phyloP scores from a whole-genome alignment of 352 stramenopile species.

The Blastocystis sp. region DNA sequence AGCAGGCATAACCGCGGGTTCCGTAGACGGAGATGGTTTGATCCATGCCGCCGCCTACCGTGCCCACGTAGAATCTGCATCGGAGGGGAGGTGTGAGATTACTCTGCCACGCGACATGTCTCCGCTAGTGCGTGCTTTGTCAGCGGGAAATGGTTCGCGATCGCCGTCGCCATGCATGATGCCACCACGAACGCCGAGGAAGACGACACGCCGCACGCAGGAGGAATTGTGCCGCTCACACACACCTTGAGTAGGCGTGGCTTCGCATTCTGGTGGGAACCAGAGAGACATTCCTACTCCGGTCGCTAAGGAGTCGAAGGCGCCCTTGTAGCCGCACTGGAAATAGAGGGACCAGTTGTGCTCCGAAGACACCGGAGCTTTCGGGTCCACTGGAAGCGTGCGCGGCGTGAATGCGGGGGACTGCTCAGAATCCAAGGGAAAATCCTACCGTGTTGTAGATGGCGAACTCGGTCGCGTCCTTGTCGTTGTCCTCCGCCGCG shows the following conservation, averaged over 20 bases:
- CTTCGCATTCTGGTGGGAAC: background rate
- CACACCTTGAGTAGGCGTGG: slow-evolving; percentile 62
- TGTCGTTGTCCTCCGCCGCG: background rate
- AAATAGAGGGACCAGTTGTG: slow-evolving; percentile 61
- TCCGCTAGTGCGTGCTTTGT: slow-evolving; percentile 64
- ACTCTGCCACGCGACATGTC: slow-evolving; percentile 65
- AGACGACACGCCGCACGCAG: slow-evolving; percentile 68
- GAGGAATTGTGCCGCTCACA: slow-evolving; percentile 68
- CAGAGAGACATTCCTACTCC: background rate
- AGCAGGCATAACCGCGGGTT: slow-evolving; percentile 62
- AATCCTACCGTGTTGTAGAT: background rate
- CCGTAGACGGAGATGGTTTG: slow-evolving; percentile 67
- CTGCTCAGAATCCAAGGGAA: background rate
- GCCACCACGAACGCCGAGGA: slow-evolving; percentile 72
- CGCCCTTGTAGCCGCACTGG: slow-evolving; percentile 63
- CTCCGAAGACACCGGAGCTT: background rate
- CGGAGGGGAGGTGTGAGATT: background rate
- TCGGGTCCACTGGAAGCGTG: slow-evolving; percentile 44
- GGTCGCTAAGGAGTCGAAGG: slow-evolving; percentile 57
- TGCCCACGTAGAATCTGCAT: slow-evolving; percentile 64
- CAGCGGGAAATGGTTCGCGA: slow-evolving; percentile 57
- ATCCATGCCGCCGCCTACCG: slow-evolving; percentile 73
- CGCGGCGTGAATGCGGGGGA: slow-evolving; percentile 31
- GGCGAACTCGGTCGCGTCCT: background rate
- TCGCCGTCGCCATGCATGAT: slow-evolving; percentile 62